phyloP scores from a whole-genome alignment of 2,329 filamentous ascomycete species.

The Epichloe coenophiala region DNA sequence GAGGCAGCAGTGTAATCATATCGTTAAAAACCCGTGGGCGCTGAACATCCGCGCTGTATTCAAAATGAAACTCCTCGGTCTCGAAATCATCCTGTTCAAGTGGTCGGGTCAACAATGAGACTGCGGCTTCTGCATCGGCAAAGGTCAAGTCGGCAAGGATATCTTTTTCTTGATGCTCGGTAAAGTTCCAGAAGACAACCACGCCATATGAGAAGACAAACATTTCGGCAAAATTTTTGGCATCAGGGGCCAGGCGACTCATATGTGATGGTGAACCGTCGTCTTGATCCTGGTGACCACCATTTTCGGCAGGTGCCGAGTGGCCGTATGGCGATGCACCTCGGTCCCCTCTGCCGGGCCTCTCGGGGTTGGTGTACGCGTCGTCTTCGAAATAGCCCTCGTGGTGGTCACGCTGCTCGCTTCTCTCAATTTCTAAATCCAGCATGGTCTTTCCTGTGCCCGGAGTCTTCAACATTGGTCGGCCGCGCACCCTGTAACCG shows the following conservation, averaged over 20 bases:
- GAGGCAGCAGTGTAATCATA: constrained; percentile 92
- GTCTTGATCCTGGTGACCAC: constrained; percentile 19
- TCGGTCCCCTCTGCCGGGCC: constrained; percentile 18
- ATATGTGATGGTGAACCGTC: constrained; percentile 33
- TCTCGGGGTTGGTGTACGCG: constrained; percentile 29
- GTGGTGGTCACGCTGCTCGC: constrained; percentile 76
- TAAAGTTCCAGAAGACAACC: constrained; percentile 98
- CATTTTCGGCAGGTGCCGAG: constrained; percentile 14
- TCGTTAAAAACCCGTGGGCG: constrained; percentile 93
- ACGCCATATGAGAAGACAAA: constrained; percentile 97
- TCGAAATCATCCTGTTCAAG: constrained; percentile 85
- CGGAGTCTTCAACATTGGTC: constrained; percentile 81
- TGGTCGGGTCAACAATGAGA: constrained; percentile 61
- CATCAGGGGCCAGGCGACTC: constrained; percentile 52
- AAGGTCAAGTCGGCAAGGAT: constrained; percentile 92
- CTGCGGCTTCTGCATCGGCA: constrained; percentile 51
- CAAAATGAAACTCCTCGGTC: constrained; percentile 96
- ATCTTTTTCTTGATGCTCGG: constrained; percentile 89
- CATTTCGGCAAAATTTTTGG: constrained; percentile 80
- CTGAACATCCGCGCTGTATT: constrained; percentile 78
- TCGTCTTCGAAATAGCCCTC: constrained; percentile 82
- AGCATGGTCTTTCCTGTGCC: constrained; percentile 79
- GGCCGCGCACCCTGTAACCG: constrained; percentile 78
- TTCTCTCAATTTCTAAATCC: constrained; percentile 91
- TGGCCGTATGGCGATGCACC: constrained; percentile 20